Evolutionary conservation across 495 filamentous ascomycete species (phyloP), one percentile per base, ranked within the genome.

Genomic region (Daldinia decipiens): DNA sequence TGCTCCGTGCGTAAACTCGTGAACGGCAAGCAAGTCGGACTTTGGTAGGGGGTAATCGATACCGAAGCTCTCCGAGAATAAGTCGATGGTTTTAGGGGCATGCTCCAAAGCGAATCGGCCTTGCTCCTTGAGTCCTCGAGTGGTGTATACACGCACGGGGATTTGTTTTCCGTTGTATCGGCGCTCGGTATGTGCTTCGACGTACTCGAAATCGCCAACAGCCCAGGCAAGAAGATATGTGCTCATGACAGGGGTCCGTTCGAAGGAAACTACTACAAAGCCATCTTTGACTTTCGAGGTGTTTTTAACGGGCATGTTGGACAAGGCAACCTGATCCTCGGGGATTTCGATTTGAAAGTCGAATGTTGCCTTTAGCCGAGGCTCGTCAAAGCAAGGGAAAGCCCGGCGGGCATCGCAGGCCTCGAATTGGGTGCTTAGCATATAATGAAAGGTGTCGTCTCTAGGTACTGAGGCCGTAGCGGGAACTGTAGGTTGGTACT

Each of bases 161-260:
- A 98, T 84, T 60, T 86, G 89, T 80, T 92, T 92, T 67, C 93
- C 95, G 59, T 95, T 88, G 79, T 99, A 98, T 80, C 91, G 89
- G 55, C 94, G 86, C 72, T 91, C 83, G 8, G 95, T 99, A 79
- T 91, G 91, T 51, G 89, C 91, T 79, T 99, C 95, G 43, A 98
- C 88, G 75, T 97, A 97, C 78, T 97, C 95, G 66, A 99, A 97
- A 76, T 98, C 95, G 66, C 96, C 95, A 63, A 97, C 87, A 21
- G 95, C 95, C 95, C 95, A 99, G 15, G 95, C 95, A 27, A 97
- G 82, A 31, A 99, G 89, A 80, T 97, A 97, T n/a, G 95, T 97
- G 78, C 93, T 97, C 95, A 99, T 99, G 63, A 93, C 84, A 0
- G 95, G 95, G 12, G 91, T 94, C 57, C 85, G 87, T 68, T 97